Evolutionary conservation across 1,284 basidiomycete species (phyloP), one percentile per base, ranked within the genome.

Genomic region (Fomitopsis pinicola): DNA sequence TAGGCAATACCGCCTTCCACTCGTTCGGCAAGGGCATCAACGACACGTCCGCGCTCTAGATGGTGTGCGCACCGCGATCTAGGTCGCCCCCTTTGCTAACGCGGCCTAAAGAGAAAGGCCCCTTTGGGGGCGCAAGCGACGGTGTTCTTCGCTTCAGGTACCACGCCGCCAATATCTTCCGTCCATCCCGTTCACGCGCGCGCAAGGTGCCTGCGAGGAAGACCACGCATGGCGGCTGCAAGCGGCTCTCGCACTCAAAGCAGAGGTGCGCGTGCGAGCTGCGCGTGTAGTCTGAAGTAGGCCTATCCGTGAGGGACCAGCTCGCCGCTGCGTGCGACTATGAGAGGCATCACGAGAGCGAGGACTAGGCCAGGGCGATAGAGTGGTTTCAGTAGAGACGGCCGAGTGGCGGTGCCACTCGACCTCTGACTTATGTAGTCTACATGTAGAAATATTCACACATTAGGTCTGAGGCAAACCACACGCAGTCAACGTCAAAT

Each of bases 91-190:
- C 33, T 1, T 36, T 68, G 2, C 62, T 62, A 17, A 66, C 66
- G 55, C 64, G 67, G 19, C 55, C 61, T 14, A 64, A 78, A 10
- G 83, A 85, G 65, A 85, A 87, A 5, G 89, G 91, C 68, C 89
- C 89, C 0, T 91, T 91, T 75, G n/a, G 82, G 82, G 30, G 83
- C 82, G 1, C 77, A 89, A 66, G 87, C 89, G n/a, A 85, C 78
- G 28, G 89, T 88, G 0, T 91, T 90, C 68, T 91, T 89, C 68
- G 87, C 86, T 0, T 85, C 88, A 3, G 87, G 87, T 60, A 83
- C 82, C 4, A 82, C 86, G 76, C 85, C 88, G 36, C 87, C 89
- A 0, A 78, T 80, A 0, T 88, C 88, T 0, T 87, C 88, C 17
- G 17, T 17, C 40, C 22, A 59, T 60, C 6, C 66, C 1, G 68